Base-by-base conservation (phyloP, 208 protist genomes). In the Crithidia expoeki region DNA sequence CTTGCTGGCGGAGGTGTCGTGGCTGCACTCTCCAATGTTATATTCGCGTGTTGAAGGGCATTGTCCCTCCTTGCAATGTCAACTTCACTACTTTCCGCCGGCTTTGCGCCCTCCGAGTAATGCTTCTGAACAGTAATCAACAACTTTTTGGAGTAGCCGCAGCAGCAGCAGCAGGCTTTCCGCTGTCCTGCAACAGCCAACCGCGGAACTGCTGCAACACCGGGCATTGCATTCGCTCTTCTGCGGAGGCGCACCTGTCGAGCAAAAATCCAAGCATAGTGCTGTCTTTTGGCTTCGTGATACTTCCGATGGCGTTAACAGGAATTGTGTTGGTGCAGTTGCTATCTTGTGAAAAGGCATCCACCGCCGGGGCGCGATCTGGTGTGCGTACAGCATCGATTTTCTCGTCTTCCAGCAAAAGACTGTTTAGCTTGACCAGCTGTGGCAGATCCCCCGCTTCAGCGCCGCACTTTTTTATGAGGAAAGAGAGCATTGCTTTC, bases 401-500 rank as follows among this genome's bases (percentile, higher is more conserved):
- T 46, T 34, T 51, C 30, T 49, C 34, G 12, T 80, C 55, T 52
- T 79, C 65, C 25, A 38, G n/a, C 11, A 79, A 14, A 12, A 78
- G 50, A 0, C 38, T 32, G 17, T 56, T 47, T 17, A 79, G 66
- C 36, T 21, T 44, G 16, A 61, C 49, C 4, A 79, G 58, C 42
- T 72, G 47, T 21, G 66, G 73, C 42, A 79, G 59, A 10, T 79
- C 73, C 19, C 58, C 25, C n/a, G 49, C 50, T 9, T 47, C 52
- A 6, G 66, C 52, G 30, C 60, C 73, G 32, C 66, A 73, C 21
- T 68, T 27, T 10, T 62, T 19, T 9, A 79, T 61, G 19, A 79
- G 66, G 53, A 73, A 67, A 19, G 59, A 63, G 23, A 79, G 36
- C 65, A 73, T 72, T 27, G 23, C 32, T 2, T 12, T 16, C 49